Conservation (phyloP, 2,329 filamentous ascomycete species). For the Ascochyta clinopodiicola region DNA sequence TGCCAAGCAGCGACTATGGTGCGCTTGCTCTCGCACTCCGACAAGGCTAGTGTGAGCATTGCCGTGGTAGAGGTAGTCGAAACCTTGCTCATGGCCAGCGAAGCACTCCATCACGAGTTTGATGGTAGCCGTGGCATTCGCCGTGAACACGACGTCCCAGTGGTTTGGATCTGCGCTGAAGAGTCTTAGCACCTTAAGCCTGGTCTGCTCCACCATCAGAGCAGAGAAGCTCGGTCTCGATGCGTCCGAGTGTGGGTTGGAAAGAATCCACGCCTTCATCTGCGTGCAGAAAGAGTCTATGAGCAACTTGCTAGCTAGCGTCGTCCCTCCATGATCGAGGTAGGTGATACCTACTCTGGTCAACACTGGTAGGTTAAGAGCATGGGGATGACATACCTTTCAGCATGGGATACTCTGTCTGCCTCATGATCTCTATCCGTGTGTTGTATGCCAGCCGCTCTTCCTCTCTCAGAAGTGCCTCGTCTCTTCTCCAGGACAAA, state of each 20-base stretch:
- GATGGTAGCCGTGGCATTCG: slow-evolving; percentile 87
- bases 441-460: slow-evolving; percentile 23
- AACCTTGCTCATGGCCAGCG: slow-evolving; percentile 67
- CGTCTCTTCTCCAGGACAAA: background rate
- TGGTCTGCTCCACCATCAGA: slow-evolving; percentile 61
- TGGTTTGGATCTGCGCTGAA: slow-evolving; percentile 80
- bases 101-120: slow-evolving; percentile 84
- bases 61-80: slow-evolving; percentile 80
- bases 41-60: slow-evolving; percentile 87
- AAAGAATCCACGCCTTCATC: slow-evolving; percentile 65
- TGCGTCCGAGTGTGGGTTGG: slow-evolving; percentile 70
- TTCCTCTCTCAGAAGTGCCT: background rate
- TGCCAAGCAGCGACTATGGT: slow-evolving; percentile 67
- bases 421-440: slow-evolving; percentile 19
- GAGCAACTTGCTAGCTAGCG: slow-evolving; percentile 59
- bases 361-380: background rate
- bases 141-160: slow-evolving; percentile 88
- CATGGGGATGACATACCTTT: slow-evolving; percentile 15
- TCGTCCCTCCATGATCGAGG: slow-evolving; percentile 63
- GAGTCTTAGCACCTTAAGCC: slow-evolving; percentile 63
- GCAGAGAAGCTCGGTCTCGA: slow-evolving; percentile 65
- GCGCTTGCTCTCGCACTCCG: slow-evolving; percentile 75
- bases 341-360: slow-evolving; percentile 49
- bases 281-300: slow-evolving; percentile 63
- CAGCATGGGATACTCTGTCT: slow-evolving; percentile 36